A percentile compares a stretch with the other conserved stretches of the same genome.
Conservation (phyloP, 2,329 filamentous ascomycete genomes). For the Epichloe gansuensis region DNA sequence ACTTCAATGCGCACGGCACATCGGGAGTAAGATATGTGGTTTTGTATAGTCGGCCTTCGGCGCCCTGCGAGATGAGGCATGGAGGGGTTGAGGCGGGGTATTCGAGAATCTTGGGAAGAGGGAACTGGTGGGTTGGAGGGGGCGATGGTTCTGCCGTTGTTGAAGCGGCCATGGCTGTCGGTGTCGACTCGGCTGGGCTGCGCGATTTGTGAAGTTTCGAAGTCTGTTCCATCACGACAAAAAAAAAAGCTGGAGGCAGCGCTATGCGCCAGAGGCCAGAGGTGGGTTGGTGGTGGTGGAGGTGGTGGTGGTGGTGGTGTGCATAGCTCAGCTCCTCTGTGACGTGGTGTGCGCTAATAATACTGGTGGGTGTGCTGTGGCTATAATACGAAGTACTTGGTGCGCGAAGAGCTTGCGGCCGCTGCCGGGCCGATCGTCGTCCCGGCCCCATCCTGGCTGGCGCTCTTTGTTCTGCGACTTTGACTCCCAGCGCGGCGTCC, state of each 20-base stretch:
- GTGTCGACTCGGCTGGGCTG: background rate
- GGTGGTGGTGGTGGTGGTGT: too few relatives aligned
- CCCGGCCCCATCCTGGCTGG: background rate
- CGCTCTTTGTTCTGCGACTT: background rate
- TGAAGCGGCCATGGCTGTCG: conserved; percentile 3
- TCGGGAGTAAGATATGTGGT: conserved; percentile 63
- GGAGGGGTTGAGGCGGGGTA: conserved; percentile 48
- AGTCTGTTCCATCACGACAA: too few relatives aligned
- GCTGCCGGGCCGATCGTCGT: conserved; percentile 1
- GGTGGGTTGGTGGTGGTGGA: too few relatives aligned
- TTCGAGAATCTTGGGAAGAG: conserved; percentile 53
- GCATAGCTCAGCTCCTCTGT: too few relatives aligned
- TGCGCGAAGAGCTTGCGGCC: conserved; percentile 4
- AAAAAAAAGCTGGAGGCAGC: too few relatives aligned
- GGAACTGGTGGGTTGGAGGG: conserved; percentile 21
- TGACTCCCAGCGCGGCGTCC: background rate
- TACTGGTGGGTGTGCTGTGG: too few relatives aligned
- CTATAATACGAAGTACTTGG: too few relatives aligned
- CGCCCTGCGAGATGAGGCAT: conserved; percentile 76
- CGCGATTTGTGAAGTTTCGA: background rate
- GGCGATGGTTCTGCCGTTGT: conserved; percentile 4
- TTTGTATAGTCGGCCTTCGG: conserved; percentile 88
- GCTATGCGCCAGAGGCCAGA: too few relatives aligned
- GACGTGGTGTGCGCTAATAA: too few relatives aligned
- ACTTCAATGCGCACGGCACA: conserved; percentile 70